Evolutionary conservation across 331 rosid species (phyloP).

Genomic region (Acacia concinna): DNA sequence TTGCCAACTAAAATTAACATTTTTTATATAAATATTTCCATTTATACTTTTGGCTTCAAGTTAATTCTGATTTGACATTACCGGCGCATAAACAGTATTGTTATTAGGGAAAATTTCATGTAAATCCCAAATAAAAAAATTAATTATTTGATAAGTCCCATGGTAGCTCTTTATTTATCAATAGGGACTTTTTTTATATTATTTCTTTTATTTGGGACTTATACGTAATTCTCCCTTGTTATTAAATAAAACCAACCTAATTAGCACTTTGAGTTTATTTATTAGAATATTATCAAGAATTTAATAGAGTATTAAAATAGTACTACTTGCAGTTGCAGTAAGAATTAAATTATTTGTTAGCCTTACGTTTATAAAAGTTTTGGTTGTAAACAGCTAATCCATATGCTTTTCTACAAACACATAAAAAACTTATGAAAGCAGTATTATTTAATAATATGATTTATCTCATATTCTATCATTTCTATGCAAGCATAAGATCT

Average conservation of each 20-base stretch:
- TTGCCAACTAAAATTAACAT: neutral
- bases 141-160: too few relatives aligned
- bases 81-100: neutral
- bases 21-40: neutral
- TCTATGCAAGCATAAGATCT: neutral
- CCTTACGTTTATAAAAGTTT: neutral
- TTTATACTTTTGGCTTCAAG: neutral
- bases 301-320: neutral
- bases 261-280: neutral
- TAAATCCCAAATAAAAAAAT: too few relatives aligned
- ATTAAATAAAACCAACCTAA: neutral
- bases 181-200: too few relatives aligned
- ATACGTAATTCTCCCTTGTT: too few relatives aligned
- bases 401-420: neutral
- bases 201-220: too few relatives aligned
- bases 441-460: neutral
- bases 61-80: neutral
- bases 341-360: neutral
- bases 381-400: neutral
- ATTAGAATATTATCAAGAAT: neutral
- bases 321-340: neutral
- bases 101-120: too few relatives aligned
- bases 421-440: neutral
- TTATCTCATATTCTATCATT: neutral
- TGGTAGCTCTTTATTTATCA: too few relatives aligned